Conservation (phyloP, 352 stramenopile genomes). For the Globisporangium spinosum region DNA sequence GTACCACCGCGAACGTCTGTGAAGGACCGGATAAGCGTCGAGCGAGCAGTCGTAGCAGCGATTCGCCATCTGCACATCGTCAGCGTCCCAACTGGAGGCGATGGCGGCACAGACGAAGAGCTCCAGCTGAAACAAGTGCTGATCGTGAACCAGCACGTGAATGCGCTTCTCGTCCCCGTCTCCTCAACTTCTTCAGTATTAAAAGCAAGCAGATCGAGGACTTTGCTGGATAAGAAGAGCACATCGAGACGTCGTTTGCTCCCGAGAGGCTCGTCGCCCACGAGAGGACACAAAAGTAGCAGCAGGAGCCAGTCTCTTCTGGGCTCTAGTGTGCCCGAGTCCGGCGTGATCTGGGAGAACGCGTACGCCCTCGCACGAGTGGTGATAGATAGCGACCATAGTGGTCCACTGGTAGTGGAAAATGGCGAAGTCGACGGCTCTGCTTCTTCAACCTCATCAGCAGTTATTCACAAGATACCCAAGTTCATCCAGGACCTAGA, state of each 20-base stretch:
- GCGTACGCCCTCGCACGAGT: slow-evolving; percentile 46
- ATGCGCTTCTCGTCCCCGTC: slow-evolving; percentile 17
- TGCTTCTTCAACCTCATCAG: background rate
- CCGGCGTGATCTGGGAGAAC: slow-evolving; percentile 51
- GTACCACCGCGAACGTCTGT: background rate
- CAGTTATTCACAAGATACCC: background rate
- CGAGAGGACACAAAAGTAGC: slow-evolving; percentile 14
- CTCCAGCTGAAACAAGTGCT: slow-evolving; percentile 23
- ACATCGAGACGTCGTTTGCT: slow-evolving; percentile 21
- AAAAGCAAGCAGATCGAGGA: slow-evolving; percentile 2
- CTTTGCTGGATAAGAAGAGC: slow-evolving; percentile 13
- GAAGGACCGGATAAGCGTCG: slow-evolving; percentile 26
- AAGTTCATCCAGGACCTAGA: slow-evolving; percentile 15
- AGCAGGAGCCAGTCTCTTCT: slow-evolving; percentile 9
- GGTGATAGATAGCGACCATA: slow-evolving; percentile 1
- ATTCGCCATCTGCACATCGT: slow-evolving; percentile 44
- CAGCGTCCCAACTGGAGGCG: slow-evolving; percentile 21
- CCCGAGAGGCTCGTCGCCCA: slow-evolving; percentile 10
- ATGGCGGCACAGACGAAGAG: slow-evolving; percentile 4
- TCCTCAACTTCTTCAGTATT: background rate
- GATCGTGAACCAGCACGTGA: slow-evolving; percentile 38
- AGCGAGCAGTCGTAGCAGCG: slow-evolving; percentile 29
- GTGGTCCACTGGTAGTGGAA: background rate
- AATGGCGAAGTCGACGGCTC: background rate
- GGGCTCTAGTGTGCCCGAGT: slow-evolving; percentile 29